Base-by-base conservation (phyloP, 495 filamentous ascomycete genomes). In the Aspergillus leporis region DNA sequence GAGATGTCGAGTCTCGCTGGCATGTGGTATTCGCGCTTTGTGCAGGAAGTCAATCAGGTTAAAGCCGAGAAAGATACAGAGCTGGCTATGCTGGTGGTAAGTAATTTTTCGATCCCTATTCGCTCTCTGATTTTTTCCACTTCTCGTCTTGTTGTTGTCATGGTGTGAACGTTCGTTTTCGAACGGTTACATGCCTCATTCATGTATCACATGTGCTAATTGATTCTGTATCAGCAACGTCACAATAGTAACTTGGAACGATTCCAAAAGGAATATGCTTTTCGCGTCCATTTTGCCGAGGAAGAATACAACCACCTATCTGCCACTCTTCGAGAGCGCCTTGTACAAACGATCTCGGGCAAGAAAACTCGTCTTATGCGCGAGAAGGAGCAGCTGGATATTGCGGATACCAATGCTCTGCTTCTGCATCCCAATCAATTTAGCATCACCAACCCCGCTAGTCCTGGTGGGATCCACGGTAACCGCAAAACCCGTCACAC, bases 381-480 rank as follows among this genome's bases (percentile, higher is more conserved):
- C 58, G 94, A 98, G 63, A 97, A 96, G 68, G 95, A 98, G 61
- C 74, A 86, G 67, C 71, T 95, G 36, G 94, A 98, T 61, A 90
- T 97, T 36, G 84, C 87, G 14, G 95, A 98, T 65, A 88, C 85
- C 58, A 95, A 90, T 62, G 90, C 94, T 13, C 83, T 95, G 5
- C 85, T 97, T 31, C 83, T 96, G 7, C 91, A 98, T 65, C 93
- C 95, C 14, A 93, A 88, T 61, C 94, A 98, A 67, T 97, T 92
- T 73, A 89, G 87, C 71, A 85, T 96, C 58, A 86, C 85, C 62
- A 90, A 90, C 69, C 86, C 87, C 25, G 77, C 88, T 16, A 92
- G 90, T 69, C 90, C 92, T 12, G 90, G 92, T 48, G 90, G 89
- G 34, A 78, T 88, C 22, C 90, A 92, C 66, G 85, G 85, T 59